Evolutionary conservation across 192 early-diverging fungal species (phyloP), one percentile per base, ranked within the genome.

Genomic region (Dispira parvispora): DNA sequence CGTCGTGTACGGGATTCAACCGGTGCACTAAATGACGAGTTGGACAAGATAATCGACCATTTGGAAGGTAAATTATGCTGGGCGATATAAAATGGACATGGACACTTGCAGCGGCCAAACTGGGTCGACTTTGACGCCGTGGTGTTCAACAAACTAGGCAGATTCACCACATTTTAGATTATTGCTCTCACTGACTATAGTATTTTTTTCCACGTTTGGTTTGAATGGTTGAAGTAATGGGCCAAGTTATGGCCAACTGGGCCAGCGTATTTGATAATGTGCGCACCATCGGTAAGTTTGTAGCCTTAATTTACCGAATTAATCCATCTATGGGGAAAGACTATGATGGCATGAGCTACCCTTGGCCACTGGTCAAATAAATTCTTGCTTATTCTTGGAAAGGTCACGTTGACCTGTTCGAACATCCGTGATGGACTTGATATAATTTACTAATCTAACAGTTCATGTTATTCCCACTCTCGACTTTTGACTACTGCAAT

Each of bases 241-340:
- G 58, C 13, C n/a, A 61, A 23, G 58, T 61, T 20, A 61, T 61
- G 58, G 3, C 42, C 43, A 61, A 61, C 43, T 61, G 58, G 58
- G n/a, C 43, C 42, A 61, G n/a, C n/a, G 58, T 61, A n/a, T 61
- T 61, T 43, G 23, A 21, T 21, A 61, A 61, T 14, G 25, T 61
- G 23, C 28, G 42, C 18, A 21, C 58, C 43, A 61, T 61, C 25
- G 58, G 58, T 61, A 61, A 44, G 58, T 52, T 52, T 52, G 6
- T n/a, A 6, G 32, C 32, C 32, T n/a, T 53, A 23, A 55, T 28
- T 55, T 28, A 23, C 18, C 21, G 4, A 50, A 16, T 23, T 1
- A 23, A 23, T 16, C 47, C 16, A 23, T 50, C 21, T 50, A 23
- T 16, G 1, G 9, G 9, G 47, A 50, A 50, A 50, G 16, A 50